Evolutionary conservation across 2,329 filamentous ascomycete genomes (phyloP).

Genomic region (Xylariaceae sp.): DNA sequence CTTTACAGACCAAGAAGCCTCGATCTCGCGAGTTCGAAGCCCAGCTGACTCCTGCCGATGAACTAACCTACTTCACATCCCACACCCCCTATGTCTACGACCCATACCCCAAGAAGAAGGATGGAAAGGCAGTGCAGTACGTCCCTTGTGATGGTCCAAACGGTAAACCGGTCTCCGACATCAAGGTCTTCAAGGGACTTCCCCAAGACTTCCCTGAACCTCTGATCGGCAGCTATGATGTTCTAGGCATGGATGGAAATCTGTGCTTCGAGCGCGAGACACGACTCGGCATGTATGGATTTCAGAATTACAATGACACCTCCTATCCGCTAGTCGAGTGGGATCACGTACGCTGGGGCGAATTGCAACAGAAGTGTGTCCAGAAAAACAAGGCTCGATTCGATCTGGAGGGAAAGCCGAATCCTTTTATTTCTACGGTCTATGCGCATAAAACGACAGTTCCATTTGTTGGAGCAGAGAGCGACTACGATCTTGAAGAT

Average conservation of each 20-base stretch:
- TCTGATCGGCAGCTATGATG: conserved; percentile 57
- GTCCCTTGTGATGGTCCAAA: conserved; percentile 61
- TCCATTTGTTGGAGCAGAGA: conserved; percentile 14
- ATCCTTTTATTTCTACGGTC: conserved; percentile 38
- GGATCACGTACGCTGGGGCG: conserved; percentile 64
- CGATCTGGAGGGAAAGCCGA: conserved; percentile 39
- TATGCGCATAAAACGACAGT: conserved; percentile 33
- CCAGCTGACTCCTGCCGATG: conserved; percentile 31
- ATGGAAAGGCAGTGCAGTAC: conserved; percentile 51
- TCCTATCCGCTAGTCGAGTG: conserved; percentile 48
- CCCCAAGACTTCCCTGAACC: conserved; percentile 55
- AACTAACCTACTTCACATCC: conserved; percentile 37
- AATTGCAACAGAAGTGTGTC: conserved; percentile 62
- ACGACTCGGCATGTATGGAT: conserved; percentile 62
- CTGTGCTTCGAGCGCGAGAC: conserved; percentile 65
- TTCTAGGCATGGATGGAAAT: conserved; percentile 56
- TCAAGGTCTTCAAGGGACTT: conserved; percentile 58
- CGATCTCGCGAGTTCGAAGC: conserved; percentile 29
- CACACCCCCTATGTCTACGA: conserved; percentile 55
- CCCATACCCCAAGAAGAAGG: conserved; percentile 68
- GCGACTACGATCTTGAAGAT: conserved; percentile 15
- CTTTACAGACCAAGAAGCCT: conserved; percentile 38
- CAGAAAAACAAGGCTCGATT: conserved; percentile 62
- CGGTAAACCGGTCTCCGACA: conserved; percentile 55
- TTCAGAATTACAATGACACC: conserved; percentile 45